These are phyloP conservation scores for Verticillium alfalfae DNA, from an alignment of 2,329 filamentous ascomycete species.

Conservation along the genomic window DNA sequence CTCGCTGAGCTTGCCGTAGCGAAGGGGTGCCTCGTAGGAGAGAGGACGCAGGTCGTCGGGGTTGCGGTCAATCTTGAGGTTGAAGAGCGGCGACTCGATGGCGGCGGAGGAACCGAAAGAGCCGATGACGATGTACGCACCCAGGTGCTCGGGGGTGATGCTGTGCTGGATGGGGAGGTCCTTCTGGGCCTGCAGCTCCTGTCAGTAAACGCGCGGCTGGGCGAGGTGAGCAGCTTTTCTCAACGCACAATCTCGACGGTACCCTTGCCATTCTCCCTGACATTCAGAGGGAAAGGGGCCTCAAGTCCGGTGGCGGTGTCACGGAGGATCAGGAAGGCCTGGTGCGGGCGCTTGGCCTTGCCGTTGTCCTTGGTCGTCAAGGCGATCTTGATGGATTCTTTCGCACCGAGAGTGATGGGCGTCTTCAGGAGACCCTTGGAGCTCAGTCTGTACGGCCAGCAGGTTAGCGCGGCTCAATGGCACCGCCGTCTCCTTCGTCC, in stretches of 20 bases:
- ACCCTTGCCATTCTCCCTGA: conserved; percentile 86
- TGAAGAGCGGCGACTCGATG: conserved; percentile 63
- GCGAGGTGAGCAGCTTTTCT: not conserved
- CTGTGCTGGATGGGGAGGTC: conserved; percentile 84
- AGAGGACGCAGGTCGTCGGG: conserved; percentile 49
- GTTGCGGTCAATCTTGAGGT: conserved; percentile 62
- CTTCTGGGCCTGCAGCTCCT: conserved; percentile 65
- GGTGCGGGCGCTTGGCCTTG: conserved; percentile 80
- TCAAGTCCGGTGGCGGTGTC: conserved; percentile 67
- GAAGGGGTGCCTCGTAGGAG: conserved; percentile 61
- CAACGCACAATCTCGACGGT: conserved; percentile 73
- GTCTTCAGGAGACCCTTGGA: conserved; percentile 55
- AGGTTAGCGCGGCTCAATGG: conserved; percentile 2
- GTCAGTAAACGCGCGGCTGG: conserved; percentile 18
- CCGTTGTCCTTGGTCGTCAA: conserved; percentile 77
- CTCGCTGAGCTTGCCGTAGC: conserved; percentile 78
- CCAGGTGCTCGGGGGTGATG: conserved; percentile 58
- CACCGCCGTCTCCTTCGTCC: not conserved
- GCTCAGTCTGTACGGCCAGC: conserved; percentile 43
- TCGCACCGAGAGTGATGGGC: conserved; percentile 57
- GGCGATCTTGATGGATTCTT: conserved; percentile 74
- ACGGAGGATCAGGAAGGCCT: conserved; percentile 82
- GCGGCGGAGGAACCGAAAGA: conserved; percentile 74
- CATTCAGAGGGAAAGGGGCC: conserved; percentile 74
- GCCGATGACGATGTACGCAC: conserved; percentile 76